Evolutionary conservation across 495 filamentous ascomycete species (phyloP).

Genomic region (Trichoderma reesei): DNA sequence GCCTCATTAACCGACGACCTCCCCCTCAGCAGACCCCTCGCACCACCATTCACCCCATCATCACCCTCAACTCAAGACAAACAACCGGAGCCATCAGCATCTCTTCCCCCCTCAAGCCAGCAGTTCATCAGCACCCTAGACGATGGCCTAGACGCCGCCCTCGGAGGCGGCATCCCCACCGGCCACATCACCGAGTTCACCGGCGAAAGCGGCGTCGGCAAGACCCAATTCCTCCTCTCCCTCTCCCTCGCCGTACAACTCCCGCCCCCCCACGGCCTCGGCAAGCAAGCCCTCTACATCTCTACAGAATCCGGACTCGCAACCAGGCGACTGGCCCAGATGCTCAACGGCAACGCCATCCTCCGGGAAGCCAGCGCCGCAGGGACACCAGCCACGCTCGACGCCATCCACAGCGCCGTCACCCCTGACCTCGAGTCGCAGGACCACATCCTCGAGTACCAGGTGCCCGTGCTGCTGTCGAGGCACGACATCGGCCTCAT

Average conservation of each 20-base stretch:
- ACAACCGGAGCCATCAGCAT: constrained; percentile 14
- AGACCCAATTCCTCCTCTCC: constrained; percentile 85
- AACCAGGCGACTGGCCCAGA: constrained; percentile 68
- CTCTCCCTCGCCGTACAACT: constrained; percentile 78
- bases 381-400: constrained; percentile 51
- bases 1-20: constrained; percentile 56
- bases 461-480: constrained; percentile 74
- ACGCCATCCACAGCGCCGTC: constrained; percentile 63
- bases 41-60: neutral
- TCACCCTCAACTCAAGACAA: neutral
- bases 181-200: constrained; percentile 84
- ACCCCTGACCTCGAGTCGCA: constrained; percentile 92
- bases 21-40: constrained; percentile 29
- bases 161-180: constrained; percentile 77
- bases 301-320: constrained; percentile 85
- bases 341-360: constrained; percentile 56
- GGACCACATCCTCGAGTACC: constrained; percentile 87
- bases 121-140: constrained; percentile 72
- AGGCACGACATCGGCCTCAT: constrained; percentile 68
- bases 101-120: neutral
- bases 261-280: constrained; percentile 58
- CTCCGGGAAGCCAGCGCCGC: constrained; percentile 29
- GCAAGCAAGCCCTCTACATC: constrained; percentile 70
- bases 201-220: constrained; percentile 90
- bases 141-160: constrained; percentile 56